These are phyloP conservation scores for Backusella australiensis DNA, from an alignment of 192 early-diverging fungal genomes.

Conservation along the genomic window DNA sequence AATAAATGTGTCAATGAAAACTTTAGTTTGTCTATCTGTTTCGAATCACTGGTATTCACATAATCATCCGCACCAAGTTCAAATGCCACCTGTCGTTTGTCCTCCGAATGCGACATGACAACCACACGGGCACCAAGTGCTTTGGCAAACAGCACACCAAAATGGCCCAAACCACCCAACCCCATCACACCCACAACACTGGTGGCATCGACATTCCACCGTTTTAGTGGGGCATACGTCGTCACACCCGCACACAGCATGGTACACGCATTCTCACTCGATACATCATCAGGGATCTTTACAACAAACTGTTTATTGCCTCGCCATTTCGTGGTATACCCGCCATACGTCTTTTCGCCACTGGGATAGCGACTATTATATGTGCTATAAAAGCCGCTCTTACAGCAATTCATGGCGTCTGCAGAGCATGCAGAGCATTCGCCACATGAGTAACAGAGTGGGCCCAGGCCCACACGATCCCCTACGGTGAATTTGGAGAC, in stretches of 20 bases:
- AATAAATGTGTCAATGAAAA: slow-evolving; percentile 25
- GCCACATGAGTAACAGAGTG: neutral
- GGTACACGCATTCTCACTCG: slow-evolving; percentile 54
- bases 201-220: slow-evolving; percentile 28
- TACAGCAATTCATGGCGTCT: neutral
- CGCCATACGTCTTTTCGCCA: slow-evolving; percentile 36
- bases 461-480: slow-evolving; percentile 51
- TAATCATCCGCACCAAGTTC: slow-evolving; percentile 52
- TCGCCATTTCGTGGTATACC: slow-evolving; percentile 33
- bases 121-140: slow-evolving; percentile 47
- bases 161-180: slow-evolving; percentile 49
- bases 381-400: neutral
- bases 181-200: slow-evolving; percentile 5
- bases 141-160: slow-evolving; percentile 52
- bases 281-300: slow-evolving; percentile 52
- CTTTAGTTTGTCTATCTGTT: slow-evolving; percentile 1
- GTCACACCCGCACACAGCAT: slow-evolving; percentile 76
- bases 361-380: slow-evolving; percentile 8
- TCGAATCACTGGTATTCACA: slow-evolving; percentile 3
- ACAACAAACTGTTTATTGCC: slow-evolving; percentile 54
- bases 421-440: neutral
- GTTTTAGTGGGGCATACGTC: slow-evolving; percentile 32
- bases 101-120: slow-evolving; percentile 51
- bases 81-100: slow-evolving; percentile 55
- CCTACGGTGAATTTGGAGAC: slow-evolving; percentile 44